Evolutionary conservation across 805 yeast genomes (phyloP), one percentile per base, ranked within the genome.

Genomic region (Ascoidea asiatica): DNA sequence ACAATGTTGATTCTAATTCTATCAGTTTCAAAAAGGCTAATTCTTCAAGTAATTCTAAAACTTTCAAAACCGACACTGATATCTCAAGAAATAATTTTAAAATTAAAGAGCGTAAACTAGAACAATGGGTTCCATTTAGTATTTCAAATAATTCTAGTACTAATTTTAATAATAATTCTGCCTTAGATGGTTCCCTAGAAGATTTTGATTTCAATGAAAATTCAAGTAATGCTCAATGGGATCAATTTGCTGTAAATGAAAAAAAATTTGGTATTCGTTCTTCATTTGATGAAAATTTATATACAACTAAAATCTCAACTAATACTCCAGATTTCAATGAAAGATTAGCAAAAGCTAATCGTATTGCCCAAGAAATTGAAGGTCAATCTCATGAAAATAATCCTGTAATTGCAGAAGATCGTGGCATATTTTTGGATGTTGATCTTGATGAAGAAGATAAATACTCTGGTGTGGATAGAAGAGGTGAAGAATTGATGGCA

Each of bases 391-490:
- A 68, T 43, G 71, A 80, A 20, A 81, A 81, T 21, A 88, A 85
- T 56, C 64, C 75, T 22, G 97, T 92, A 59, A 50, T 89, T 21
- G 90, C 95, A 50, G 98, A 90, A 59, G 98, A 90, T 61, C 77
- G 98, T 60, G 95, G 95, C 21, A 49, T 77, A 15, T 55, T 60
- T 17, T 73, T 82, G 37, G 95, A 85, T 58, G 75, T 83, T 48
- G 95, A 95, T 17, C 52, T 85, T 52, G 97, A 92, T 61, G 98
- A 92, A 64, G 98, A 92, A 61, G 96, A 89, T 61, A 84, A 84
- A 62, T 92, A 89, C 58, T 87, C 96, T 4, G 97, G 97, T 43
- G 98, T 88, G 40, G 79, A 73, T 18, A 21, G 39, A 21, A 67
- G 77, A 46, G 74, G 73, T 21, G 65, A 61, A 40, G 73, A 68